Percentiles rank a stretch among this genome's conserved stretches.
These are phyloP conservation scores for Leucogyrophana mollusca DNA, from an alignment of 768 basidiomycete genomes.

Conservation along the genomic window DNA sequence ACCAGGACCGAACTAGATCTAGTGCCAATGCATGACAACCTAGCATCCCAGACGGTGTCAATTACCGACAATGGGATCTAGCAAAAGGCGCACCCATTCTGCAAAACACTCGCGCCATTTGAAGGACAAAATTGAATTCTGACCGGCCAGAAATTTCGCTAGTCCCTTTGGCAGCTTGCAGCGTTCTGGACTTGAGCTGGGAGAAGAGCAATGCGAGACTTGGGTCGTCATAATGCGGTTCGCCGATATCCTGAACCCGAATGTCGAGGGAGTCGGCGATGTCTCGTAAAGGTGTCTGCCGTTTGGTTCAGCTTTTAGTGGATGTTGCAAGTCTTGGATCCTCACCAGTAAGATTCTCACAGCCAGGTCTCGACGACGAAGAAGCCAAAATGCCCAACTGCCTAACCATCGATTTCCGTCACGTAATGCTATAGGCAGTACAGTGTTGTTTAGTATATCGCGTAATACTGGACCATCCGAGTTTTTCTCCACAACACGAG, in stretches of 20 bases:
- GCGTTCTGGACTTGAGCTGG: slow-evolving; percentile 83
- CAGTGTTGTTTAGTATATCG: slow-evolving; percentile 66
- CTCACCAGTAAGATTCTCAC: slow-evolving; percentile 88
- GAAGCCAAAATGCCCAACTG: slow-evolving; percentile 95
- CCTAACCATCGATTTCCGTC: slow-evolving; percentile 91
- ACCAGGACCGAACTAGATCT: slow-evolving; percentile 88
- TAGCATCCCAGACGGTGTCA: slow-evolving; percentile 33
- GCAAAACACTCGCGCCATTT: slow-evolving; percentile 91
- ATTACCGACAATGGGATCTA: neutral
- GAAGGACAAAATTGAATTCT: slow-evolving; percentile 95
- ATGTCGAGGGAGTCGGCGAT: slow-evolving; percentile 59
- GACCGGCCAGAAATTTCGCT: slow-evolving; percentile 84
- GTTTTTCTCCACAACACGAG: slow-evolving; percentile 79
- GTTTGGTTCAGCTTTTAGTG: neutral
- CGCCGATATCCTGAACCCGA: slow-evolving; percentile 63
- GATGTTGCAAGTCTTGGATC: slow-evolving; percentile 7
- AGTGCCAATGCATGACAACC: slow-evolving; percentile 93
- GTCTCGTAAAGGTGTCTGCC: slow-evolving; percentile 74
- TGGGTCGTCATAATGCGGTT: slow-evolving; percentile 92
- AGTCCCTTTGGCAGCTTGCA: slow-evolving; percentile 92
- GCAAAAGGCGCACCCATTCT: slow-evolving; percentile 75
- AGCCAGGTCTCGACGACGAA: slow-evolving; percentile 84
- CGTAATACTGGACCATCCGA: slow-evolving; percentile 78
- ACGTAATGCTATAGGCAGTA: slow-evolving; percentile 82
- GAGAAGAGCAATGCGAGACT: slow-evolving; percentile 88